Percentiles rank a stretch among this genome's conserved stretches.
phyloP scores from a whole-genome alignment of 495 filamentous ascomycete species.

The Cladorrhinum samala region DNA sequence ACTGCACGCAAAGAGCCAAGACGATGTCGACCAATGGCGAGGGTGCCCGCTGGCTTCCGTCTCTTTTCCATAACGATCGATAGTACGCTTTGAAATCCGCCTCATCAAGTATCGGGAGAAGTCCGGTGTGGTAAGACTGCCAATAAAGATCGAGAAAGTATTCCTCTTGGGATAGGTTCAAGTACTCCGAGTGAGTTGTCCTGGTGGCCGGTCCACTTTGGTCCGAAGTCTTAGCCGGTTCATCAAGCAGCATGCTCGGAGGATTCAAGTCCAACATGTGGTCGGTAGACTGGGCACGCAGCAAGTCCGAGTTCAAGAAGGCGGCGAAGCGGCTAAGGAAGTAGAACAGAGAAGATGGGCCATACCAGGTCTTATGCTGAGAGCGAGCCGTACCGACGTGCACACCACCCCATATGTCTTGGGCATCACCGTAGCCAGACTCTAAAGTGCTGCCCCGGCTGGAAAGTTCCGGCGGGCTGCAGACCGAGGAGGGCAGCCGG shows the following conservation, averaged over 20 bases:
- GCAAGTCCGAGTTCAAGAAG: constrained; percentile 27
- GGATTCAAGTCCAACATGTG: constrained; percentile 8
- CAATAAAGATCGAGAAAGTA: constrained; percentile 45
- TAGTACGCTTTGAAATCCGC: constrained; percentile 43
- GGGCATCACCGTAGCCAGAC: too few relatives aligned
- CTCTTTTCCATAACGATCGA: constrained; percentile 38
- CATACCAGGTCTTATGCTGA: constrained; percentile 30
- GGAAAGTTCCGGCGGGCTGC: too few relatives aligned
- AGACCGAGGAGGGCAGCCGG: too few relatives aligned
- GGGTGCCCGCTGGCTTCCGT: constrained; percentile 32
- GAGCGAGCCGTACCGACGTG: constrained; percentile 25
- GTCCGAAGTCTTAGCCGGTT: background rate
- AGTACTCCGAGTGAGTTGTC: constrained; percentile 13
- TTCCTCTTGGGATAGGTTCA: constrained; percentile 40
- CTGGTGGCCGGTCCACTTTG: background rate
- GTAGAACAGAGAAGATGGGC: constrained; percentile 36
- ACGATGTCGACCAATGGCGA: constrained; percentile 51
- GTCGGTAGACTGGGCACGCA: constrained; percentile 25
- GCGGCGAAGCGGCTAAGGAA: constrained; percentile 32
- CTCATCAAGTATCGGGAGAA: constrained; percentile 42
- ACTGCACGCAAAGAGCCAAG: constrained; percentile 51
- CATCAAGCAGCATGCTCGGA: background rate
- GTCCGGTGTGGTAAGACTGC: constrained; percentile 40
- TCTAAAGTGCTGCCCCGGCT: too few relatives aligned
- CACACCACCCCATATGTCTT: constrained; percentile 20